Base-by-base conservation (phyloP, 352 stramenopile species). In the Pythium phragmitis region DNA sequence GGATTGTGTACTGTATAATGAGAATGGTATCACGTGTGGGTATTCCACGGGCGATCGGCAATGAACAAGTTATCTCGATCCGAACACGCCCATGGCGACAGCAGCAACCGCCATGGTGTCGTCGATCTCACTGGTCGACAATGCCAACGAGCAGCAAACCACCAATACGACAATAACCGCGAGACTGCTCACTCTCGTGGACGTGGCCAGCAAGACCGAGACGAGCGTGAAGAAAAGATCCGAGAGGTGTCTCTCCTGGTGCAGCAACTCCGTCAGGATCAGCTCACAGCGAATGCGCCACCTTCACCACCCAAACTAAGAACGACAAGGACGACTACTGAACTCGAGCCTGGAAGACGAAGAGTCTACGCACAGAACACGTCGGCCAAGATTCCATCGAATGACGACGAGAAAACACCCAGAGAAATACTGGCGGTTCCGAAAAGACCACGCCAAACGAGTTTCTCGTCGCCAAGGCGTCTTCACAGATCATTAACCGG, bases 401-500 rank as follows among this genome's bases (percentile, higher is more conserved):
- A 41, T 62, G 19, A 39, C 47, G 16, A 51, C 33, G 36, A 30
- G 26, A 47, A 7, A 34, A 71, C 42, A 67, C 63, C 45, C 55
- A 68, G 9, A 62, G 50, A 17, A 65, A 68, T 1, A 60, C 63
- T 28, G 72, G 76, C 4, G 60, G 37, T 14, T 57, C 67, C 2
- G 67, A 76, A 43, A 69, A 68, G n/a, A 90, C 82, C 47, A 82
- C 69, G 26, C 61, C 73, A 19, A 83, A 75, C 26, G 76, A 85
- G 17, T 80, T 73, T 7, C 74, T 68, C 3, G 70, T 83, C 45
- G 78, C 72, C 43, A 91, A 89, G 43, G 69, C 75, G 42, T 85
- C 89, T 53, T 50, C 91, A 30, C 75, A 75, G 41, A 80, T 79
- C 9, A 81, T 92, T 39, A 91, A 83, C 46, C 72, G 69, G 28